phyloP scores from a whole-genome alignment of 2,329 filamentous ascomycete species.

The Colletotrichum shisoi region DNA sequence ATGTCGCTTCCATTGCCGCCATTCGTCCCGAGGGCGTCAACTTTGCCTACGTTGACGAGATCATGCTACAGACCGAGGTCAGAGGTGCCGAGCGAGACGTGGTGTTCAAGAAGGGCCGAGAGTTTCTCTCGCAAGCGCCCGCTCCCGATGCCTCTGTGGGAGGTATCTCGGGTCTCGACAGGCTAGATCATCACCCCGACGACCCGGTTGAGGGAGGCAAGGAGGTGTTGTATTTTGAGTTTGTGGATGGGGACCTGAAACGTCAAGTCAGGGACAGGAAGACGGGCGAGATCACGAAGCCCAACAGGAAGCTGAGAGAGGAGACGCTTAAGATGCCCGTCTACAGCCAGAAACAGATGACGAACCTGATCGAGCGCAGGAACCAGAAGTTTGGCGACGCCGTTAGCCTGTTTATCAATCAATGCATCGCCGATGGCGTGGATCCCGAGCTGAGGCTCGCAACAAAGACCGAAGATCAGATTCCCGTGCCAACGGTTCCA shows the following conservation, averaged over 20 bases:
- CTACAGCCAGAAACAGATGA: slow-evolving; percentile 92
- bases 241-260: slow-evolving; percentile 89
- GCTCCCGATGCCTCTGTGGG: slow-evolving; percentile 66
- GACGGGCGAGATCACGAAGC: slow-evolving; percentile 74
- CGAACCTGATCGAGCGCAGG: slow-evolving; percentile 84
- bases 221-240: slow-evolving; percentile 89
- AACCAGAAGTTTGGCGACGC: slow-evolving; percentile 84
- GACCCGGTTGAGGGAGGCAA: slow-evolving; percentile 52
- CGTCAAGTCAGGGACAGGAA: slow-evolving; percentile 75
- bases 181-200: slow-evolving; percentile 48
- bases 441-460: slow-evolving; percentile 74
- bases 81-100: slow-evolving; percentile 72
- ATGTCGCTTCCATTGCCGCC: slow-evolving; percentile 82
- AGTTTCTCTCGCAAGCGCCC: slow-evolving; percentile 59
- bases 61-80: slow-evolving; percentile 80
- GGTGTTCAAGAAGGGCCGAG: slow-evolving; percentile 65
- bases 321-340: slow-evolving; percentile 91
- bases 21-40: slow-evolving; percentile 80
- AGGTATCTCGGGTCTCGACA: slow-evolving; percentile 61
- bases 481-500: slow-evolving; percentile 67
- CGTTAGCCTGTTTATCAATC: slow-evolving; percentile 77
- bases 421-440: slow-evolving; percentile 68
- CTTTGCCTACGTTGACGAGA: slow-evolving; percentile 87
- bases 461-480: slow-evolving; percentile 63
- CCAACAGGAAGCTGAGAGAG: slow-evolving; percentile 72